Evolutionary conservation across 306 rosid genomes (phyloP).

Genomic region (Casuarina glauca): DNA sequence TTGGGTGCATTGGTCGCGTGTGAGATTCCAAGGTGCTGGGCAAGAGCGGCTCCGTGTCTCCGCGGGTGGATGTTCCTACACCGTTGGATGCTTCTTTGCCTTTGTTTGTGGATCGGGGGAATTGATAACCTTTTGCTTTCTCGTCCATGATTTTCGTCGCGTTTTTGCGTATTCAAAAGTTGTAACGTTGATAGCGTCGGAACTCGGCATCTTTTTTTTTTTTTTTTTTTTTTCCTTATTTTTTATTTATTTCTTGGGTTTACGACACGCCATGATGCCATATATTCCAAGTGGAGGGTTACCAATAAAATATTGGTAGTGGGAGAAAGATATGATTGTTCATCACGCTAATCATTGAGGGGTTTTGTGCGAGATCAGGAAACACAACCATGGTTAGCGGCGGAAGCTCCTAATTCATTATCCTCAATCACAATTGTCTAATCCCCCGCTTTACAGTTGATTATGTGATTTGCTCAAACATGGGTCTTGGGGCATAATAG

Average conservation of each 20-base stretch:
- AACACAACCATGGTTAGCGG: constrained; percentile 39
- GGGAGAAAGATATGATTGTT: constrained; percentile 20
- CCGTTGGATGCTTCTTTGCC: constrained; percentile 66
- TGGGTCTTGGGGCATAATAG: too few species aligned
- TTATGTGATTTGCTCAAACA: background rate
- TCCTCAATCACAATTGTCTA: background rate
- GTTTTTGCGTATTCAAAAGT: background rate
- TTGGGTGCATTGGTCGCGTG: constrained; percentile 20
- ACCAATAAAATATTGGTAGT: background rate
- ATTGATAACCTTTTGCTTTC: constrained; percentile 30
- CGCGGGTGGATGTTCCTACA: constrained; percentile 86
- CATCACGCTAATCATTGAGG: constrained; percentile 47
- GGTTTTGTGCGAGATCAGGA: constrained; percentile 53
- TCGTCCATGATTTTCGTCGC: constrained; percentile 20
- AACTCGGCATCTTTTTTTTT: background rate
- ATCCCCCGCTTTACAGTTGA: background rate
- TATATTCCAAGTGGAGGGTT: background rate
- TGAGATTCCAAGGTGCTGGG: constrained; percentile 89
- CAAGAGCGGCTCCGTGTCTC: constrained; percentile 99
- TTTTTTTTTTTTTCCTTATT: background rate
- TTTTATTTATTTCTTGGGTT: background rate
- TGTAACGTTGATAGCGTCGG: background rate
- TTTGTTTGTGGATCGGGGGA: background rate
- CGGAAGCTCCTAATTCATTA: background rate
- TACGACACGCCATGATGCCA: constrained; percentile 31